These are phyloP conservation scores for Omphalea diandra DNA, from an alignment of 441 rosid genomes.

Conservation along the genomic window DNA sequence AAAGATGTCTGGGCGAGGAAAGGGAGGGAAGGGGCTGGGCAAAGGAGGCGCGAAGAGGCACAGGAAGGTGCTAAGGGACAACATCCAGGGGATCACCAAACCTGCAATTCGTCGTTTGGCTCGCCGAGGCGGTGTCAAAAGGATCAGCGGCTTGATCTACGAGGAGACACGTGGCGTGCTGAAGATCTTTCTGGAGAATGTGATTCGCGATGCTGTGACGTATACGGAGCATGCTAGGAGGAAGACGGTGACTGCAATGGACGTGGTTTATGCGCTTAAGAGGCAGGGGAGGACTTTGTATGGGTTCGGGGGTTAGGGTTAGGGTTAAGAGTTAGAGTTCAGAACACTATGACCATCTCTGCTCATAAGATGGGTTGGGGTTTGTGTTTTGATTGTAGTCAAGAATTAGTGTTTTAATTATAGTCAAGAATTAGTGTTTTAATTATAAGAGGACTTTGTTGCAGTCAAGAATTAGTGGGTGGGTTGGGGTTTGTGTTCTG, in stretches of 20 bases:
- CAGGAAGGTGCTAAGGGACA: slow-evolving; percentile 28
- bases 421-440: no score
- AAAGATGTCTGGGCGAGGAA: slow-evolving; percentile 31
- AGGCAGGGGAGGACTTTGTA: slow-evolving; percentile 31
- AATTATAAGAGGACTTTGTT: no score
- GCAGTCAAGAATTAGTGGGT: not conserved
- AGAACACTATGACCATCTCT: no score
- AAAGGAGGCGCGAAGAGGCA: slow-evolving; percentile 33
- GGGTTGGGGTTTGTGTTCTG: no score
- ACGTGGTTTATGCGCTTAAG: slow-evolving; percentile 32
- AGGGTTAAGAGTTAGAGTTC: not conserved
- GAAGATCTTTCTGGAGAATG: slow-evolving; percentile 31
- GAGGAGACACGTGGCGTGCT: slow-evolving; percentile 31
- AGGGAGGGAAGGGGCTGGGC: slow-evolving; percentile 31
- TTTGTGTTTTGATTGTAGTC: no score
- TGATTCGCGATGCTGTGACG: slow-evolving; percentile 32
- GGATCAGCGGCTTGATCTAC: slow-evolving; percentile 29
- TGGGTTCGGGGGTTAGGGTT: slow-evolving; percentile 25
- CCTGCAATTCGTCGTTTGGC: slow-evolving; percentile 32
- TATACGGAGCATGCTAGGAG: slow-evolving; percentile 32
- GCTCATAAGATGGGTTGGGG: no score
- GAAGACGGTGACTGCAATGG: slow-evolving; percentile 34
- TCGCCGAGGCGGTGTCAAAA: slow-evolving; percentile 29
- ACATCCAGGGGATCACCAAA: slow-evolving; percentile 29
- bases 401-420: no score